Percentiles rank a stretch among this genome's conserved stretches.
These are phyloP conservation scores for Ogataea corticis DNA, from an alignment of 805 yeast genomes.

Conservation along the genomic window DNA sequence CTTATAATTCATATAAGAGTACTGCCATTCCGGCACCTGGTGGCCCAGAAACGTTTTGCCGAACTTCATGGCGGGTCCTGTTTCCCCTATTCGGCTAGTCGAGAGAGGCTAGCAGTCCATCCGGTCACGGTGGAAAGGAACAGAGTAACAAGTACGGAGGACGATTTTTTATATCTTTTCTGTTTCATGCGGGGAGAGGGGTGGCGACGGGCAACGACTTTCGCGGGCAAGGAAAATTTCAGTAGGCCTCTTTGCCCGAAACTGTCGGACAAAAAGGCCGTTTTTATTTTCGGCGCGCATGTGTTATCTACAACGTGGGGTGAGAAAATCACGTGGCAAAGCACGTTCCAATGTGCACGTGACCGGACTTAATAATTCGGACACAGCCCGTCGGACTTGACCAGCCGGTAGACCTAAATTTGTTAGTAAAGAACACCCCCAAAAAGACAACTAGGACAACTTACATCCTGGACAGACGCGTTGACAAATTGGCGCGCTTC, in stretches of 20 bases:
- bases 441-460: slow-evolving; percentile 29
- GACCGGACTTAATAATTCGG: slow-evolving; percentile 52
- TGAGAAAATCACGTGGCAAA: no score
- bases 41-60: slow-evolving; percentile 79
- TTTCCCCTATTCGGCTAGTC: background rate
- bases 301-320: background rate
- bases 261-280: no score
- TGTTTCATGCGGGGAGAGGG: background rate
- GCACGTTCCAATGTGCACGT: no score
- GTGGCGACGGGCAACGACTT: background rate
- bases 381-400: slow-evolving; percentile 64
- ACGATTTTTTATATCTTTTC: background rate
- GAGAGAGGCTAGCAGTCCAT: background rate
- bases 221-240: background rate
- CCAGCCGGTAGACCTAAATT: slow-evolving; percentile 46
- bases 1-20: slow-evolving; percentile 82
- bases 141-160: background rate
- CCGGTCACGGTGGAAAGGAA: slow-evolving; percentile 2
- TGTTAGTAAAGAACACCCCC: slow-evolving; percentile 11
- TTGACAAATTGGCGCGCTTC: slow-evolving; percentile 85
- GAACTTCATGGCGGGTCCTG: slow-evolving; percentile 60
- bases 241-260: background rate
- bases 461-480: slow-evolving; percentile 77
- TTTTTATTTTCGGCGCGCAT: no score
- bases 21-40: slow-evolving; percentile 93